A percentile compares a stretch with the other conserved stretches of the same genome.
These are phyloP conservation scores for Neurospora sp. DNA, from an alignment of 495 filamentous ascomycete species.

Conservation along the genomic window DNA sequence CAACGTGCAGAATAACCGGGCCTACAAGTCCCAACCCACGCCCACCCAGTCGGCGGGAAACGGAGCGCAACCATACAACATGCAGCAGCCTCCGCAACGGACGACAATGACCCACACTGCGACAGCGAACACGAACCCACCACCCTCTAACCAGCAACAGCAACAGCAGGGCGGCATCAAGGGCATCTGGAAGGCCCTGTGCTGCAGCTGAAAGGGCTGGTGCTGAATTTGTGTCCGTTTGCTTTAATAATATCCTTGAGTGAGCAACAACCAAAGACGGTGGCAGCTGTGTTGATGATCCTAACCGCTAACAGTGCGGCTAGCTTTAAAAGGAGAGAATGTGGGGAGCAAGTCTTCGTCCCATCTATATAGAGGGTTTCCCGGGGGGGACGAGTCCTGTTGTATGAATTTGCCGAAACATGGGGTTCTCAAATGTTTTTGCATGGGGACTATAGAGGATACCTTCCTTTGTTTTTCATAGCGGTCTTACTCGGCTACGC, in stretches of 20 bases:
- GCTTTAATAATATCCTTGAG: conserved; percentile 3
- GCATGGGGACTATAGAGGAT: conserved; percentile 26
- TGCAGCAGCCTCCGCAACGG: conserved; percentile 66
- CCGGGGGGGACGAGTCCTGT: conserved; percentile 10
- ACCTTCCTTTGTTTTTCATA: conserved; percentile 16
- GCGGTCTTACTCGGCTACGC: conserved; percentile 12
- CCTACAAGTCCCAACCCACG: neutral
- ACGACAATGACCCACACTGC: conserved; percentile 47
- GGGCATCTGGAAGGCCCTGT: conserved; percentile 74
- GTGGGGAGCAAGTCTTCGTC: neutral
- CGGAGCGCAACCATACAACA: conserved; percentile 40
- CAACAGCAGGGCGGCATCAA: conserved; percentile 47
- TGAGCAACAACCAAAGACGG: conserved; percentile 6
- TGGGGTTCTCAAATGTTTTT: conserved; percentile 16
- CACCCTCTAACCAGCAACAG: conserved; percentile 30
- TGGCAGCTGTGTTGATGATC: neutral
- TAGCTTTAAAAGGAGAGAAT: neutral
- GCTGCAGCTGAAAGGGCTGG: conserved; percentile 54
- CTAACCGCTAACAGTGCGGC: neutral
- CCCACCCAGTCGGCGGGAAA: neutral
- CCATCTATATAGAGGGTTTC: conserved; percentile 16
- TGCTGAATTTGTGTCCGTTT: conserved; percentile 7
- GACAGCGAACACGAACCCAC: conserved; percentile 32
- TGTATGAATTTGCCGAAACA: conserved; percentile 21
- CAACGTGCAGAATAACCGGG: conserved; percentile 24